These are phyloP conservation scores for Talaromyces sp. DNA, from an alignment of 2,329 filamentous ascomycete genomes.

Conservation along the genomic window DNA sequence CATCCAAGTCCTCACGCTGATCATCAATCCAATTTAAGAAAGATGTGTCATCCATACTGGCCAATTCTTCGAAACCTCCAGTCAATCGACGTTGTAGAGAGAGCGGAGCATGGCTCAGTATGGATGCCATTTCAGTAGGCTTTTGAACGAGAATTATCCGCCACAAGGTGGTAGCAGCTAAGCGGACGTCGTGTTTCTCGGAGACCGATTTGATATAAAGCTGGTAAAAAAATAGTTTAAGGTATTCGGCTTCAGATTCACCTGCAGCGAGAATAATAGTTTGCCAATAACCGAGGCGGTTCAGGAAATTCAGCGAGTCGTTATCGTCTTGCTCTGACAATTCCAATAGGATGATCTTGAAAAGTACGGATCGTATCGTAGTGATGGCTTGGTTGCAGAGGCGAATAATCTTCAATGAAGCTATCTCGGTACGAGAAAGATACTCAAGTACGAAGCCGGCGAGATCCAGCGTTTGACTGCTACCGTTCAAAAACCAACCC, in stretches of 20 bases:
- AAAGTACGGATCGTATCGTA: conserved; percentile 71
- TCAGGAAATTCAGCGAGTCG: conserved; percentile 69
- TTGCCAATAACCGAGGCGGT: conserved; percentile 93
- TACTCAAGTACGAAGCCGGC: conserved; percentile 82
- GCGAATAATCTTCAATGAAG: conserved; percentile 79
- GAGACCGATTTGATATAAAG: conserved; percentile 87
- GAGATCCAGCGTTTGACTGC: conserved; percentile 79
- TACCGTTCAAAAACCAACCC: conserved; percentile 92
- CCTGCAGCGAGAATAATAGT: conserved; percentile 79
- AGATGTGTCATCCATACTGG: conserved; percentile 81
- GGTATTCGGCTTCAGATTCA: conserved; percentile 73
- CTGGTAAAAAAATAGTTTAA: conserved; percentile 86
- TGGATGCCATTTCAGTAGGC: conserved; percentile 70
- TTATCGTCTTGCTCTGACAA: conserved; percentile 77
- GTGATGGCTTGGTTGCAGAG: conserved; percentile 81
- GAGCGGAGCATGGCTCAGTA: conserved; percentile 69
- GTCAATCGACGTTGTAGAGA: conserved; percentile 69
- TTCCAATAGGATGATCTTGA: conserved; percentile 73
- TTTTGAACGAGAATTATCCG: conserved; percentile 93
- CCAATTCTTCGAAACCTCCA: conserved; percentile 76
- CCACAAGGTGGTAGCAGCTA: conserved; percentile 79
- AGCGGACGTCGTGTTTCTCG: conserved; percentile 61
- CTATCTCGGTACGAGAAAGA: conserved; percentile 78
- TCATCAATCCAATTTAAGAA: conserved; percentile 87
- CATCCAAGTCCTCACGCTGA: conserved; percentile 73